Conservation (phyloP, 2,329 filamentous ascomycete genomes). For the Neocucurbitaria cava region DNA sequence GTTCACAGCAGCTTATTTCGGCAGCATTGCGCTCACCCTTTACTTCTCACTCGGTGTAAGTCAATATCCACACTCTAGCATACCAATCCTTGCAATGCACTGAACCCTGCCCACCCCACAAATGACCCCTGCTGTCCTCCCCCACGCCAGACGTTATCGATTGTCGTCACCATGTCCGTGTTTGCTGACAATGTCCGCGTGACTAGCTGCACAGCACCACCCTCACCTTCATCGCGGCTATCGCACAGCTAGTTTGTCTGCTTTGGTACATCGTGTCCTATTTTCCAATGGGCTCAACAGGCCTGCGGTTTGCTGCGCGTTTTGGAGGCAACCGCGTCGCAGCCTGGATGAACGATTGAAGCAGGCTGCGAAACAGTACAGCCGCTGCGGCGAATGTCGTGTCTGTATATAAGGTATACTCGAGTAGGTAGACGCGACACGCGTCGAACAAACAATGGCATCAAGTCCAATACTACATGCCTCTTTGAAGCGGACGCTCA, state of each 20-base stretch:
- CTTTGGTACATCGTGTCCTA: conserved; percentile 96
- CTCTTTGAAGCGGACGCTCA: conserved; percentile 24
- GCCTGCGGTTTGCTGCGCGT: conserved; percentile 82
- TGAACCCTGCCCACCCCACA: conserved; percentile 36
- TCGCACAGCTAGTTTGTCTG: conserved; percentile 83
- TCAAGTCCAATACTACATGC: conserved; percentile 14
- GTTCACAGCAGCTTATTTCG: conserved; percentile 94
- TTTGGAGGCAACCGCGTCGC: conserved; percentile 86
- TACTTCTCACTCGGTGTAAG: conserved; percentile 93
- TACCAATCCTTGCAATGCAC: conserved; percentile 20
- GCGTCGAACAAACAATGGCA: conserved; percentile 35
- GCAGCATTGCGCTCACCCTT: conserved; percentile 85
- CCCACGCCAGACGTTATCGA: conserved; percentile 40
- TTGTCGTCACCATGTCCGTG: conserved; percentile 33
- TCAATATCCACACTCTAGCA: conserved; percentile 40
- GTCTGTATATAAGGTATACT: conserved; percentile 21
- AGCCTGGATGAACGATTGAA: conserved; percentile 82
- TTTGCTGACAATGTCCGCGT: conserved; percentile 47
- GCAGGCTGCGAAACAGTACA: conserved; percentile 11
- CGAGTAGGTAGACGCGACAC: conserved; percentile 30
- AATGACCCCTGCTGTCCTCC: conserved; percentile 29
- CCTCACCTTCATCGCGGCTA: conserved; percentile 82
- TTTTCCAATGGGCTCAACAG: conserved; percentile 94
- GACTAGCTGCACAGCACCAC: conserved; percentile 74
- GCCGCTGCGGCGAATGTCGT: conserved; percentile 14